Evolutionary conservation across 805 yeast species (phyloP).

Genomic region (Metschnikowia lachancei): DNA sequence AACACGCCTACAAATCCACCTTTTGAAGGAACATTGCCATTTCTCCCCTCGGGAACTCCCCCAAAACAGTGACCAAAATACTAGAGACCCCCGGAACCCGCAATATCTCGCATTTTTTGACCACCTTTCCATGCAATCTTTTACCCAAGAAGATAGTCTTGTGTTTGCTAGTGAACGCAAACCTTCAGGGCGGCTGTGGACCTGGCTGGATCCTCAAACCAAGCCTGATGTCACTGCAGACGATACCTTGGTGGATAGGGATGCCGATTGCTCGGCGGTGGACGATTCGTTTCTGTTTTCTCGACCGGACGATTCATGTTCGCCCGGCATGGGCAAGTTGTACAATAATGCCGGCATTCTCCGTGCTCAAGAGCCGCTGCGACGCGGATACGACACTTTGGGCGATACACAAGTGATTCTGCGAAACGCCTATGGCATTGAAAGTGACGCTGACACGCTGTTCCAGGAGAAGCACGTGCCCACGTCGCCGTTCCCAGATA

Average conservation of each 20-base stretch:
- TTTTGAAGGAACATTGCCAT: no score
- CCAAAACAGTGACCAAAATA: no score
- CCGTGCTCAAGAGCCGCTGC: slow-evolving; percentile 1
- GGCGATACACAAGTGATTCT: slow-evolving; percentile 11
- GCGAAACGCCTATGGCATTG: neutral
- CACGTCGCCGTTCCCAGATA: slow-evolving; percentile 4
- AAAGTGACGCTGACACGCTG: slow-evolving; percentile 5
- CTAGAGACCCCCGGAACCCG: neutral
- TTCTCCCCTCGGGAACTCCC: no score
- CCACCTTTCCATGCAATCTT: slow-evolving; percentile 1
- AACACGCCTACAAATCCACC: no score
- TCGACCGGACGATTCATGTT: neutral
- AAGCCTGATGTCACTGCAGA: neutral
- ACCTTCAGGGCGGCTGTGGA: slow-evolving; percentile 5
- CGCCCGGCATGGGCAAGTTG: neutral
- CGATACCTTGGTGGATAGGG: slow-evolving; percentile 11
- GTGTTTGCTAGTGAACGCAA: slow-evolving; percentile 27
- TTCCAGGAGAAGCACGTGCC: neutral
- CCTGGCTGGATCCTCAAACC: slow-evolving; percentile 9
- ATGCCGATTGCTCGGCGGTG: slow-evolving; percentile 5
- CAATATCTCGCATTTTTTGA: neutral
- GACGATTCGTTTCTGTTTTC: slow-evolving; percentile 13
- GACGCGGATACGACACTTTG: slow-evolving; percentile 8
- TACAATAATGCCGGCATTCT: neutral
- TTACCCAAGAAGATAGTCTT: slow-evolving; percentile 28